Evolutionary conservation across 2,329 filamentous ascomycete genomes (phyloP), one percentile per base, ranked within the genome.

Genomic region (Ophiocordyceps camponoti-floridani): DNA sequence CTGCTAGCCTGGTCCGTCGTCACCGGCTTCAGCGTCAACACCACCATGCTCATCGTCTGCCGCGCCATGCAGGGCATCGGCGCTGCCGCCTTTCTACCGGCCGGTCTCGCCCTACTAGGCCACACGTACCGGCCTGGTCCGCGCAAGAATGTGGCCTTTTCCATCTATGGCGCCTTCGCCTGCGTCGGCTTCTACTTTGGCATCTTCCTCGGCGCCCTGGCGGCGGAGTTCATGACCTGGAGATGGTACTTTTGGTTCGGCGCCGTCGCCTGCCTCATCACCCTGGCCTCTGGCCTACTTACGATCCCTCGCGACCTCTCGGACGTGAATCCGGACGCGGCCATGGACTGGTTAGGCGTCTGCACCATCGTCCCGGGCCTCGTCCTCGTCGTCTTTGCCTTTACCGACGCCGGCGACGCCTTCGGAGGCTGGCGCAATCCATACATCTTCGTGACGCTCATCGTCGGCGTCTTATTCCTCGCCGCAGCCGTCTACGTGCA

Each of bases 1-100:
- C 72, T 85, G 43, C 58, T 75, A 8, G 49, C 79, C 35, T 88
- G 82, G 75, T 78, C 75, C 10, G 60, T 88, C 44, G 63, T 85
- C 45, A 73, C 72, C 14, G 84, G 83, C 11, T 84, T 88, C 61
- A 79, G 77, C 47, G 63, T 66, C 45, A 79, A 74, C 59, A 71
- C 78, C 47, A 58, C 75, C 43, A 83, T 86, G 77, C 67, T 88
- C 48, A 80, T 85, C 51, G 66, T 82, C 45, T 83, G 78, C 55
- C 78, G 84, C 44, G 82, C 82, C 9, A 62, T 87, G 40, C 82
- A 86, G 58, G 84, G 84, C 0, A 61, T 89, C 10, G 84, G 82
- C 0, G 71, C 80, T 1, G 80, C 82, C 1, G 81, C 82, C 0
- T 84, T 83, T 48, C 45, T 54, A 12, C 82, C 83, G 0, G 77